phyloP scores from a whole-genome alignment of 1,139 yeast genomes.

The Kazachstania sp. region DNA sequence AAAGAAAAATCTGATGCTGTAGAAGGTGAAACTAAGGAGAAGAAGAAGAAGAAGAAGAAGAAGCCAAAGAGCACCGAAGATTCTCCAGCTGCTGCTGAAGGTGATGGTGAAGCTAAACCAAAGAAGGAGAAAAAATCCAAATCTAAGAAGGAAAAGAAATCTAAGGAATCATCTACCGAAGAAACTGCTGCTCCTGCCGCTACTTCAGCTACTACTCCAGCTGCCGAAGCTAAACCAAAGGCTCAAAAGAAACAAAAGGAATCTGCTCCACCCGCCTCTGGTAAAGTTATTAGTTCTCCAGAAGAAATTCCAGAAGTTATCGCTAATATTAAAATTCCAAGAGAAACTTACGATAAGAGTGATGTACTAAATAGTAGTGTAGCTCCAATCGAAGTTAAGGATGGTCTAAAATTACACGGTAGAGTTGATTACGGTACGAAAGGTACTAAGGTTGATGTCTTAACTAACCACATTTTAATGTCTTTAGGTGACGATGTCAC shows the following conservation, averaged over 20 bases:
- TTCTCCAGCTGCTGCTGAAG: background rate
- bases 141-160: slow-evolving; percentile 4
- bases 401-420: slow-evolving; percentile 8
- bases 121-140: slow-evolving; percentile 2
- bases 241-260: too few species aligned
- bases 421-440: slow-evolving; percentile 19
- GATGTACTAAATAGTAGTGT: slow-evolving; percentile 2
- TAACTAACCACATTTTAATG: slow-evolving; percentile 12
- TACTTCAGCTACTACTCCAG: background rate
- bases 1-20: background rate
- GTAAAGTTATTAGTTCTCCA: slow-evolving; percentile 1
- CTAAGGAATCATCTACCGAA: background rate
- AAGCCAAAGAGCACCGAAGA: background rate
- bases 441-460: slow-evolving; percentile 17
- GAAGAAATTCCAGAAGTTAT: background rate
- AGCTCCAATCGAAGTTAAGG: slow-evolving; percentile 5
- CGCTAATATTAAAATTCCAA: slow-evolving; percentile 5
- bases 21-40: background rate
- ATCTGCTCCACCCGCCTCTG: slow-evolving; percentile 1
- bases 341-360: slow-evolving; percentile 8
- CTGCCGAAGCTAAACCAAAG: background rate
- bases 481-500: slow-evolving; percentile 13
- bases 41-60: slow-evolving; percentile 2
- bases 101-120: background rate
- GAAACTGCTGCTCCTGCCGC: background rate